phyloP scores from a whole-genome alignment of 1,284 basidiomycete genomes.

The Vanrija sp. region DNA sequence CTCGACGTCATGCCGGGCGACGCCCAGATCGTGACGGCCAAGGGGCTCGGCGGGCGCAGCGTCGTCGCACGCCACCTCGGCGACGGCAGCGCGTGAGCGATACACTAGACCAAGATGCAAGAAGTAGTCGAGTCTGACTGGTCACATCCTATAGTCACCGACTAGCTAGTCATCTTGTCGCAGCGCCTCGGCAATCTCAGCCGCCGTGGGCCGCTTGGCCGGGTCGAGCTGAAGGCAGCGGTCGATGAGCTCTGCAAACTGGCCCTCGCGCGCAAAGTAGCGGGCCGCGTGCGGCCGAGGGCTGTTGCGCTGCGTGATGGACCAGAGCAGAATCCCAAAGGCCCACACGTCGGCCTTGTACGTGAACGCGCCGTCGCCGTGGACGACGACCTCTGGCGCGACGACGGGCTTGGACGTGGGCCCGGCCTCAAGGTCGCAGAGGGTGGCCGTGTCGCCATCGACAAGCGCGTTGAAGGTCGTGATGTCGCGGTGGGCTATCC shows the following conservation, averaged over 20 bases:
- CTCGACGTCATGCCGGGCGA: constrained; percentile 82
- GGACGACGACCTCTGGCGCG: neutral
- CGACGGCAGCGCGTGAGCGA: no score
- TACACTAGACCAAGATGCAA: no score
- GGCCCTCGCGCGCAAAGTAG: neutral
- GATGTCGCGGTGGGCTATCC: neutral
- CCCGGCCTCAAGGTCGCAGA: neutral
- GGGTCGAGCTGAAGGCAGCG: neutral
- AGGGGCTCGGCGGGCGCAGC: constrained; percentile 62
- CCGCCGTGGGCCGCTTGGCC: neutral
- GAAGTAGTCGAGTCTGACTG: no score
- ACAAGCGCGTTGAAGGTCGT: neutral
- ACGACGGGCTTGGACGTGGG: neutral
- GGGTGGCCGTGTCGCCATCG: neutral
- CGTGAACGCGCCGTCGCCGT: neutral
- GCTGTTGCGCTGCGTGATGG: neutral
- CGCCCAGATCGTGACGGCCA: constrained; percentile 60
- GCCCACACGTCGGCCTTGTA: neutral
- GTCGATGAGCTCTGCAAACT: neutral
- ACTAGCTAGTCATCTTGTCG: neutral
- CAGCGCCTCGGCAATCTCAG: neutral
- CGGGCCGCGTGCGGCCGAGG: neutral
- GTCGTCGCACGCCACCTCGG: constrained; percentile 55
- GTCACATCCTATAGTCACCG: no score
- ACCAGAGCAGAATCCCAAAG: neutral